These are phyloP conservation scores for Cladophialophora bantiana DNA, from an alignment of 2,329 filamentous ascomycete species.

Conservation along the genomic window DNA sequence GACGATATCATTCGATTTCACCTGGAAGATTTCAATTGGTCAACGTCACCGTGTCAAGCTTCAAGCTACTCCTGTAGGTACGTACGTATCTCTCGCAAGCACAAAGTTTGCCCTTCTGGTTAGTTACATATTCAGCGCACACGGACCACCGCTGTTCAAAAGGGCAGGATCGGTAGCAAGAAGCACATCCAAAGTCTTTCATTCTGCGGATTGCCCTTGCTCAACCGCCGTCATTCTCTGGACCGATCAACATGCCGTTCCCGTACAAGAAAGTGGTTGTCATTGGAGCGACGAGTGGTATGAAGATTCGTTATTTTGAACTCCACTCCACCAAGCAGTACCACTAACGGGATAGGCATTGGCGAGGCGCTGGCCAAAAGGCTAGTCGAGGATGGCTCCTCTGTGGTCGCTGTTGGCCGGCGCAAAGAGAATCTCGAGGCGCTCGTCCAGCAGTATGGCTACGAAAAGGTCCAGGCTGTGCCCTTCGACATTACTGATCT, in stretches of 20 bases:
- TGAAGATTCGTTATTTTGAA: neutral
- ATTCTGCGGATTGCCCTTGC: too few relatives aligned
- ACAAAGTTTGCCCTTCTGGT: too few relatives aligned
- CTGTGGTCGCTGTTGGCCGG: constrained; percentile 59
- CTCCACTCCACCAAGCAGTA: neutral
- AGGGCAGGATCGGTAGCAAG: too few relatives aligned
- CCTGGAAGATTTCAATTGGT: too few relatives aligned
- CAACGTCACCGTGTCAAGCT: too few relatives aligned
- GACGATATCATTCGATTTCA: too few relatives aligned
- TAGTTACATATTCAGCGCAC: too few relatives aligned
- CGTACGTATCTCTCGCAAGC: too few relatives aligned
- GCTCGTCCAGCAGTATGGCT: constrained; percentile 56
- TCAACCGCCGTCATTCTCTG: too few relatives aligned
- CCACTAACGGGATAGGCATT: constrained; percentile 43
- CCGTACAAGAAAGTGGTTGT: constrained; percentile 62
- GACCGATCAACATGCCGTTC: constrained; percentile 41
- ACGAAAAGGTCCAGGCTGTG: constrained; percentile 54
- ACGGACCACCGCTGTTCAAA: too few relatives aligned
- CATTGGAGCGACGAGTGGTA: constrained; percentile 56
- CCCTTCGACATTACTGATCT: constrained; percentile 61
- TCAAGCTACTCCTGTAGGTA: too few relatives aligned
- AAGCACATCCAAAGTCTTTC: too few relatives aligned
- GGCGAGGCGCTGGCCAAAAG: constrained; percentile 59
- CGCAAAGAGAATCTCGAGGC: constrained; percentile 59
- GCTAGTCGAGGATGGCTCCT: constrained; percentile 56